Base-by-base conservation (phyloP, 257 asterid species). In the Gentiana straminea region DNA sequence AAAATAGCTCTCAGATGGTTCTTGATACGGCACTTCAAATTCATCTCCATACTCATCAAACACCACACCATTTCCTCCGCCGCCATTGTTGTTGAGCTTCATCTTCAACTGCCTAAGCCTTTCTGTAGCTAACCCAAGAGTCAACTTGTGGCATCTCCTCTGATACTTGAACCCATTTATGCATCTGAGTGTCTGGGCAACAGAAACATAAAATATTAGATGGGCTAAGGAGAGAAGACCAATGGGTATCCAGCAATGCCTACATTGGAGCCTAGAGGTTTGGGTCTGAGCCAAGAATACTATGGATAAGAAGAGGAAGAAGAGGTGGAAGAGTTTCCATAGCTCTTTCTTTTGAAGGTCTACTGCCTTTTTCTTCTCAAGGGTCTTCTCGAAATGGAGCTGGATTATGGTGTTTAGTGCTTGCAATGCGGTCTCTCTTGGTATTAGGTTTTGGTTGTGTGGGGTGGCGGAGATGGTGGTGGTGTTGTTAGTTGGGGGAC, bases 311-410 rank as follows among this genome's bases (percentile, higher is more conserved):
- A 86, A 86, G 60, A 90, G 66, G 83, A 90, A 86, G 78, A 90
- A 90, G 57, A 82, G 68, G 4, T 86, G 98, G 79, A 90, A 90
- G 64, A 86, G 71, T 35, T 82, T 86, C 91, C 90, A 90, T 0
- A 90, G 82, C 79, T 86, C 80, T 73, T 90, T 90, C 38, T 90
- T 90, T 57, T 90, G 96, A 57, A 76, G 83, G 61, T 90, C 98
- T 0, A 90, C 86, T 1, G 94, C 82, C 2, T 86, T 63, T 64
- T 90, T 90, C 38, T 90, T 90, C 74, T 90, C 98, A 0, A 90
- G 94, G 71, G 98, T 90, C 68, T 90, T 90, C 73, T 90, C 98
- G 65, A 90, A 84, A 54, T 90, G 98, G 77, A 90, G 98, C 62
- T 90, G 98, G 81, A 90, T 84, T 11, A 90, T 82, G 71, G 89